Percentiles rank a stretch among this genome's conserved stretches.
phyloP scores from a whole-genome alignment of 1,284 basidiomycete genomes.

The Ustilago cynodontis region DNA sequence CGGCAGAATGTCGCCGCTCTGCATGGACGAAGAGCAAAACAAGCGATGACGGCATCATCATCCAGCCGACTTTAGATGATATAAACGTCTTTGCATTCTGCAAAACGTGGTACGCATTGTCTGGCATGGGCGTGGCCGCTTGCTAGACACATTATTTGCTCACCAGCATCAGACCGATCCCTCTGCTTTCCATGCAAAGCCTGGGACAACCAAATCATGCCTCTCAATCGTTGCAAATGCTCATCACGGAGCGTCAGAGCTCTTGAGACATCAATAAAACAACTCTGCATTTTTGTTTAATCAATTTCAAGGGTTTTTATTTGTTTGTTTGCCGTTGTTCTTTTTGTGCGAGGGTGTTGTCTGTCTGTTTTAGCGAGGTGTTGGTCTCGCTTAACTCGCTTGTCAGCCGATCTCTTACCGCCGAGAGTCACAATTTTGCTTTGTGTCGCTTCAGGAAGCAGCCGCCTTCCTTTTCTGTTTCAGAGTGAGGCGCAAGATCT shows the following conservation, averaged over 20 bases:
- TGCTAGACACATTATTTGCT: background rate
- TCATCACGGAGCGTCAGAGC: background rate
- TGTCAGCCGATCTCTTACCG: slow-evolving; percentile 21
- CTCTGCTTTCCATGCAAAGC: background rate
- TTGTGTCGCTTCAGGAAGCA: background rate
- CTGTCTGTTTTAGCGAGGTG: slow-evolving; percentile 15
- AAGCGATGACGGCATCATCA: background rate
- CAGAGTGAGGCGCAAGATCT: slow-evolving; percentile 4
- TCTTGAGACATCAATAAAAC: background rate
- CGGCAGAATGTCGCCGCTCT: slow-evolving; percentile 2
- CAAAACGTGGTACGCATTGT: background rate
- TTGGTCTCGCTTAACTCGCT: slow-evolving; percentile 36
- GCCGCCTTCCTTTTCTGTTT: background rate
- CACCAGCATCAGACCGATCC: background rate
- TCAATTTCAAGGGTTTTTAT: background rate
- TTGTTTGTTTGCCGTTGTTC: slow-evolving; percentile 16
- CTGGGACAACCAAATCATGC: no score
- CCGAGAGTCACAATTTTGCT: background rate
- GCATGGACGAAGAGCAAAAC: background rate
- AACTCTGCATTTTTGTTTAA: background rate
- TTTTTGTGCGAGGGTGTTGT: background rate
- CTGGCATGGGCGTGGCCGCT: background rate
- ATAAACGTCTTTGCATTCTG: background rate
- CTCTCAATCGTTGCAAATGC: no score
- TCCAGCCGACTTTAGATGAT: background rate